Evolutionary conservation across 441 rosid genomes (phyloP), one percentile per base, ranked within the genome.

Genomic region (Omphalea diandra): DNA sequence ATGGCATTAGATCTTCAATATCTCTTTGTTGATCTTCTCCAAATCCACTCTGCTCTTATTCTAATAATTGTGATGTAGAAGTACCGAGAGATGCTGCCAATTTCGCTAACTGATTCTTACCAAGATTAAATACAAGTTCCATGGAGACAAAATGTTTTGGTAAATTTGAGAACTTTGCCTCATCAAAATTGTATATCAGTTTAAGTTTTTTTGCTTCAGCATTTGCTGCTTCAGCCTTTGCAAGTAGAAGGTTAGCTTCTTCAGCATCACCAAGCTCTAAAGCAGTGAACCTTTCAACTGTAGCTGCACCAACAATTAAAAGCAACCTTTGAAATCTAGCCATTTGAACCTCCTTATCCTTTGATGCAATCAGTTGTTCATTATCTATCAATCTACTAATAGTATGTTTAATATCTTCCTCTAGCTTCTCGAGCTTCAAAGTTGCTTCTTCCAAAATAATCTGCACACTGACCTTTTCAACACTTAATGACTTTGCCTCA

Each of bases 201-300:
- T 83, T 75, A 63, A 88, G 93, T 73, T 83, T 85, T 69, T 82
- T 76, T 46, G 91, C 96, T 75, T 93, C 96, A 7, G 84, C 79
- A 69, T 77, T 83, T 22, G 97, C 94, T 68, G 89, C 93, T 67
- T 89, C 83, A 67, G 94, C 93, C 75, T 93, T 97, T 35, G 82
- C 83, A 69, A 83, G 82, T 64, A 90, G 81, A 76, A 89, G 90
- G 71, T 79, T 79, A 49, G 97, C 96, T 83, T 90, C 98, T 79
- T 89, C 90, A 2, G 71, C 68, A 72, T 90, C 88, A 17, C 83
- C 86, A 67, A 88, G 77, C 79, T 90, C 93, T 68, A 88, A 62
- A 79, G 91, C 93, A 75, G 96, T 91, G 49, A 80, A 83, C 62
- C 96, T 89, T 79, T 90, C 96, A 0, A 93, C 96, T 70, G 76